phyloP scores from a whole-genome alignment of 2,329 filamentous ascomycete genomes.

The Colletotrichum lupini region DNA sequence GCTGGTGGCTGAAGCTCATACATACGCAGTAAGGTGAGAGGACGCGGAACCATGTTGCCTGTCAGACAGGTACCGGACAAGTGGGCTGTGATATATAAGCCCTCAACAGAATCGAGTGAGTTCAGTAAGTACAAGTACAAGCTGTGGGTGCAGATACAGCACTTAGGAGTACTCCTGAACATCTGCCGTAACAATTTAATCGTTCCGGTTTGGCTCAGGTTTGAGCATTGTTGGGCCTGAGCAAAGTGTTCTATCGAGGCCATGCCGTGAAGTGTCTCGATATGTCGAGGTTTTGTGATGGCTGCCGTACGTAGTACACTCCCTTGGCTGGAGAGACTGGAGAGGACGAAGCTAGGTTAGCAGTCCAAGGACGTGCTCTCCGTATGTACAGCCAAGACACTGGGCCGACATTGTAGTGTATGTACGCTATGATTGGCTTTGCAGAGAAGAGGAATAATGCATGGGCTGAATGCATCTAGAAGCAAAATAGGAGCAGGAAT shows the following conservation, averaged over 20 bases:
- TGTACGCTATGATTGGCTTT: slow-evolving; percentile 8
- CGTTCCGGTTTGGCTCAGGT: slow-evolving; percentile 15
- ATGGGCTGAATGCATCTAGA: slow-evolving; percentile 33
- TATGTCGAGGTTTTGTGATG: neutral
- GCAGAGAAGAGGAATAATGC: slow-evolving; percentile 1
- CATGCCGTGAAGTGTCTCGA: neutral
- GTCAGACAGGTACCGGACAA: neutral
- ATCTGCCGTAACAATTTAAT: neutral
- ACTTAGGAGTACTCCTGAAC: neutral
- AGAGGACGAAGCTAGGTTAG: neutral
- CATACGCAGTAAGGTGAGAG: neutral
- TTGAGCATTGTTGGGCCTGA: slow-evolving; percentile 2
- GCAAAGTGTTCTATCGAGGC: neutral
- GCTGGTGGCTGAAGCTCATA: neutral
- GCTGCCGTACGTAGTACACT: neutral
- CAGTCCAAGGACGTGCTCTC: neutral
- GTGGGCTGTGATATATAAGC: neutral
- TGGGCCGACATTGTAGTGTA: slow-evolving; percentile 4
- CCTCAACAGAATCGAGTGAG: neutral
- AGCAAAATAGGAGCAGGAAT: slow-evolving; percentile 16
- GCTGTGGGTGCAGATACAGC: neutral
- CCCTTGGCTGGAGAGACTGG: neutral
- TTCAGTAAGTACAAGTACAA: neutral
- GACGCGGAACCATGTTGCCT: neutral
- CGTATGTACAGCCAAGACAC: slow-evolving; percentile 11